Evolutionary conservation across 768 basidiomycete species (phyloP), one percentile per base, ranked within the genome.

Genomic region (Suillus weaverae): DNA sequence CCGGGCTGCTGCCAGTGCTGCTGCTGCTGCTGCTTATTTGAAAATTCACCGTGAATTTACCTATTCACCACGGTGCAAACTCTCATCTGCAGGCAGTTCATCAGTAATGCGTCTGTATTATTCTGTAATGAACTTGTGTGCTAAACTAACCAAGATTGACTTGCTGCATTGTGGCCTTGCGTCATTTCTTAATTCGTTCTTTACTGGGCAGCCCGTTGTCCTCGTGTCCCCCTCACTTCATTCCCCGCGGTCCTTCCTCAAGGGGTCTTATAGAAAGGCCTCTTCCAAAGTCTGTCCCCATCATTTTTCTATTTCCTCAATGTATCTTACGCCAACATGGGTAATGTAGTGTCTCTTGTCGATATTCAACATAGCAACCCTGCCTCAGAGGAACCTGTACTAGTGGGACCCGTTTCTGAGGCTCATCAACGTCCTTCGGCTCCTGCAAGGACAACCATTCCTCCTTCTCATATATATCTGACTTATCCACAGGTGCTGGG

Each of bases 401-500:
- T 62, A 48, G 60, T 44, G 14, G 43, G 57, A 32, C 35, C 67
- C 35, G 11, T 41, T 18, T 39, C 26, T 4, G 57, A 41, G 8
- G 6, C 26, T 20, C 35, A 41, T 62, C 65, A 22, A 26, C 60
- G 48, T 14, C 35, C 62, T 1, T 53, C 69, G 57, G 57, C 61
- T 32, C 54, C 68, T 11, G 61, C 68, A 14, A 73, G 70, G 64
- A 46, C 63, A 1, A 26, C 65, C 20, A 44, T 62, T 62, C 75
- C 74, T 66, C 79, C 72, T 70, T 78, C 72, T 36, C 79, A 74
- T 68, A 79, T 77, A 66, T 70, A 64, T 65, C 62, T 78, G 61
- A 67, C 73, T 51, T 73, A 72, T 53, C 73, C 77, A 54, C 76
- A 76, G 63, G 77, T 75, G 62, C 66, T 76, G 63, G 68, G 70